Conservation (phyloP, 768 basidiomycete genomes). For the Suillus subalutaceus region DNA sequence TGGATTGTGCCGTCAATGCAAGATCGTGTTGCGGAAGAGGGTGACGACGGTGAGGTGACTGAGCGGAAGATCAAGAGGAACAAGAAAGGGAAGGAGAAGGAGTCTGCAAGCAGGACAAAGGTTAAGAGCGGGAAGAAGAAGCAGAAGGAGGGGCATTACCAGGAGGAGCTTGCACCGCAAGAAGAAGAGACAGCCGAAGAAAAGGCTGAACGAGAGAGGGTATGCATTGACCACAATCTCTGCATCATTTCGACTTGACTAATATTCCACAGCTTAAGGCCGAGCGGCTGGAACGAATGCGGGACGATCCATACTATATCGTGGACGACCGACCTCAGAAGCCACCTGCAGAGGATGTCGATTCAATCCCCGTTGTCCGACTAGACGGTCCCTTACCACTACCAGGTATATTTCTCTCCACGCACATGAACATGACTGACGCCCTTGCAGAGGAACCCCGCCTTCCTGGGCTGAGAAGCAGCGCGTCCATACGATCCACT, state of each 20-base stretch:
- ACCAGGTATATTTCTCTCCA: slow-evolving; percentile 22
- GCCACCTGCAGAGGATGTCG: slow-evolving; percentile 60
- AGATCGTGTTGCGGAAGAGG: slow-evolving; percentile 28
- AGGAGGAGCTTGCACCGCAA: slow-evolving; percentile 41
- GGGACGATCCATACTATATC: slow-evolving; percentile 93
- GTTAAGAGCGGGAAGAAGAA: slow-evolving; percentile 50
- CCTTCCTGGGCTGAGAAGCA: slow-evolving; percentile 48
- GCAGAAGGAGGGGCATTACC: slow-evolving; percentile 28
- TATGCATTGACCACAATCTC: slow-evolving; percentile 35
- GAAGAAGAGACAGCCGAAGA: slow-evolving; percentile 62
- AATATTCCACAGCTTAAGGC: slow-evolving; percentile 59
- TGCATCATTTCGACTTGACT: slow-evolving; percentile 11
- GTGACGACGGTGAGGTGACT: slow-evolving; percentile 40
- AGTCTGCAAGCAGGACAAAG: slow-evolving; percentile 28
- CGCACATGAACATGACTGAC: slow-evolving; percentile 22
- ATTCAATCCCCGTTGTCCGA: slow-evolving; percentile 88
- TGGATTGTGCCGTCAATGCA: slow-evolving; percentile 77
- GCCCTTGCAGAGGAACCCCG: slow-evolving; percentile 40
- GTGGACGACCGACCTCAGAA: slow-evolving; percentile 58
- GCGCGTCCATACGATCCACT: slow-evolving; percentile 39
- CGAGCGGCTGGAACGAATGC: slow-evolving; percentile 73
- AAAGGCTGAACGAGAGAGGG: slow-evolving; percentile 61
- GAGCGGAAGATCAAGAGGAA: slow-evolving; percentile 44
- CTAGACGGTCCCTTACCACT: slow-evolving; percentile 67
- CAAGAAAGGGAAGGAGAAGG: slow-evolving; percentile 52